Evolutionary conservation across 305 asterid species (phyloP).

Genomic region (Andrographis paniculata): DNA sequence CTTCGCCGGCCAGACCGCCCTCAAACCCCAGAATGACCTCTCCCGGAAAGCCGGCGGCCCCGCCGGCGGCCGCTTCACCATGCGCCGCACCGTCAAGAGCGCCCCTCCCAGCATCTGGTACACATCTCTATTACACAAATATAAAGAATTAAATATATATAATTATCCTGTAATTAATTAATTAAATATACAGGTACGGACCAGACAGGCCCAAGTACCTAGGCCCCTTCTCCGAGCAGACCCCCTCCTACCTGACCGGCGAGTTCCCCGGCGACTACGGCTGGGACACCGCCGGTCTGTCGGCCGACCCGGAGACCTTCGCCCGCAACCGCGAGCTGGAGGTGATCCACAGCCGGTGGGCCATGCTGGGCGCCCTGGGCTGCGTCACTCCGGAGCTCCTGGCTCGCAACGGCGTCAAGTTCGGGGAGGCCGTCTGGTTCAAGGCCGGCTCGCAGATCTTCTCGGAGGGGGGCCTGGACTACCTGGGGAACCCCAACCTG

Average conservation of each 20-base stretch:
- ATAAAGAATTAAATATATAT: background rate
- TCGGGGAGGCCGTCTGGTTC: slow-evolving; percentile 49
- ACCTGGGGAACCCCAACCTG: slow-evolving; percentile 81
- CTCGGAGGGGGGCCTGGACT: slow-evolving; percentile 83
- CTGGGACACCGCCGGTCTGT: slow-evolving; percentile 95
- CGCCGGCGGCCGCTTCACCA: slow-evolving; percentile 61
- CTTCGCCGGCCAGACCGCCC: slow-evolving; percentile 54
- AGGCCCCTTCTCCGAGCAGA: slow-evolving; percentile 95
- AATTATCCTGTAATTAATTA: background rate
- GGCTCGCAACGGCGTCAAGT: slow-evolving; percentile 29
- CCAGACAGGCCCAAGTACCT: slow-evolving; percentile 83
- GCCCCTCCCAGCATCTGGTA: slow-evolving; percentile 91
- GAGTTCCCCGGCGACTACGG: slow-evolving; percentile 97
- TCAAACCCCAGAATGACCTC: slow-evolving; percentile 60
- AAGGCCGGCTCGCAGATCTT: slow-evolving; percentile 74
- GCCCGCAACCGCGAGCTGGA: slow-evolving; percentile 86
- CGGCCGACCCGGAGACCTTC: slow-evolving; percentile 89
- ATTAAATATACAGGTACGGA: slow-evolving; percentile 52
- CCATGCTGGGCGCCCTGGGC: slow-evolving; percentile 46
- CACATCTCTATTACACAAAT: background rate
- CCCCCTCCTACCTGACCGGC: slow-evolving; percentile 86
- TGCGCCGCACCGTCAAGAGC: slow-evolving; percentile 86
- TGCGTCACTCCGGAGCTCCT: slow-evolving; percentile 39
- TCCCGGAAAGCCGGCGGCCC: slow-evolving; percentile 44
- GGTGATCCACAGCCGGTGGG: slow-evolving; percentile 41